These are phyloP conservation scores for Berberis thunbergii DNA, from an alignment of 164 flowering plant genomes.

Conservation along the genomic window DNA sequence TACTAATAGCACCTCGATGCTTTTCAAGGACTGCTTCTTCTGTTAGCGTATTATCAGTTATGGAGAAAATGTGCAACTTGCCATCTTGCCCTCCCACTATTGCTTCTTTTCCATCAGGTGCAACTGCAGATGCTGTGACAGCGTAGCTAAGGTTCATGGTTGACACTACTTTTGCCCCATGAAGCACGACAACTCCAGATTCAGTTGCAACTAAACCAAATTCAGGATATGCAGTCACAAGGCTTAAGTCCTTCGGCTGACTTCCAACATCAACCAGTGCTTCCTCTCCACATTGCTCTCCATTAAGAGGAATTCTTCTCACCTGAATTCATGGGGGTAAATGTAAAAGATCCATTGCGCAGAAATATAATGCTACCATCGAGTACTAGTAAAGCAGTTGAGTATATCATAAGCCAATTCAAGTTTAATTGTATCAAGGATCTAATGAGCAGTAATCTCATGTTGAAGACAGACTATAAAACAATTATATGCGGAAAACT, in stretches of 20 bases:
- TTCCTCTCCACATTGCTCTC: conserved; percentile 71
- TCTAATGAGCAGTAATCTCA: no score
- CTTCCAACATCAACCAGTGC: conserved; percentile 60
- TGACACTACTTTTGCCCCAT: conserved; percentile 57
- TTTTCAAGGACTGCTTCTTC: conserved; percentile 89
- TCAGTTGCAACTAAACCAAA: conserved; percentile 67
- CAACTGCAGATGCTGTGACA: conserved; percentile 64
- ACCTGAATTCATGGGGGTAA: conserved; percentile 29
- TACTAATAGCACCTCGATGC: conserved; percentile 83
- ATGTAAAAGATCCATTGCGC: background rate
- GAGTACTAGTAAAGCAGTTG: no score
- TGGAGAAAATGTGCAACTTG: conserved; percentile 66
- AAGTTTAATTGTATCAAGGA: no score
- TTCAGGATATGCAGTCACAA: conserved; percentile 49
- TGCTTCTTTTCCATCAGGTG: conserved; percentile 93
- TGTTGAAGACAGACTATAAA: no score
- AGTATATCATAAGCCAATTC: no score
- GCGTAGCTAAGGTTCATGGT: conserved; percentile 63
- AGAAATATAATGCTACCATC: background rate
- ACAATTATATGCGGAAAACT: no score
- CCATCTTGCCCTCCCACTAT: conserved; percentile 94
- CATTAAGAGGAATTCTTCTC: conserved; percentile 55
- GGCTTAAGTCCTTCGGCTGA: conserved; percentile 82
- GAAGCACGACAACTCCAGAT: conserved; percentile 72
- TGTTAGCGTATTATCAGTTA: conserved; percentile 54